Conservation (phyloP, 2,329 filamentous ascomycete species). For the Fusarium sp. region DNA sequence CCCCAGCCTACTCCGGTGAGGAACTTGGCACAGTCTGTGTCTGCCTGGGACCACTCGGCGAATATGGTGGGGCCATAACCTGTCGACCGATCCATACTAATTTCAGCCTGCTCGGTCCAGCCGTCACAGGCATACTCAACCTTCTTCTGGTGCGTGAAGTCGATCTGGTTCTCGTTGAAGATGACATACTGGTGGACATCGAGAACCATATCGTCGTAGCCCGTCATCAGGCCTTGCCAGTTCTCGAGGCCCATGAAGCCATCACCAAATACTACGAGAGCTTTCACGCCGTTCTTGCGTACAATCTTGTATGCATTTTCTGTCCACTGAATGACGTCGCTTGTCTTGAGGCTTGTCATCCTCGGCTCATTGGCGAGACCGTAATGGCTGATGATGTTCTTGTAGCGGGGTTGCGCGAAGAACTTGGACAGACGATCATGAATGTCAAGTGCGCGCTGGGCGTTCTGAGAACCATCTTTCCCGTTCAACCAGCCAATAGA, state of each 20-base stretch:
- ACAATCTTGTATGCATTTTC: slow-evolving; percentile 78
- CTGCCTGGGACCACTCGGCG: slow-evolving; percentile 97
- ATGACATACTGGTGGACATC: slow-evolving; percentile 99
- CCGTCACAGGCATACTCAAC: slow-evolving; percentile 87
- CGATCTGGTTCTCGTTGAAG: slow-evolving; percentile 91
- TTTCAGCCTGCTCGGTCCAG: slow-evolving; percentile 84
- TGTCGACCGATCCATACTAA: slow-evolving; percentile 77
- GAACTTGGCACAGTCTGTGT: slow-evolving; percentile 90
- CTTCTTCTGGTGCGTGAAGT: slow-evolving; percentile 84
- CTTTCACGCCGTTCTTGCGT: slow-evolving; percentile 79
- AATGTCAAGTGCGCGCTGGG: slow-evolving; percentile 84
- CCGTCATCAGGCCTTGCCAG: slow-evolving; percentile 87
- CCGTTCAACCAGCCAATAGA: slow-evolving; percentile 90
- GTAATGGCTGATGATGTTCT: slow-evolving; percentile 92
- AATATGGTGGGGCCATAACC: slow-evolving; percentile 95
- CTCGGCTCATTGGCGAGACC: slow-evolving; percentile 94
- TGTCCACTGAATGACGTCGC: slow-evolving; percentile 84
- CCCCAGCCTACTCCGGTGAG: slow-evolving; percentile 92
- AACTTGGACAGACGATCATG: slow-evolving; percentile 90
- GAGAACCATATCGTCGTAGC: slow-evolving; percentile 80
- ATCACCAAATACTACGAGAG: slow-evolving; percentile 87
- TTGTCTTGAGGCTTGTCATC: slow-evolving; percentile 78
- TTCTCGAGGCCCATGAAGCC: slow-evolving; percentile 92
- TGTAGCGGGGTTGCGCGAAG: slow-evolving; percentile 93
- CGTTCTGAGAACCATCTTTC: slow-evolving; percentile 83